phyloP scores from a whole-genome alignment of 441 rosid species.

The Metrosideros polymorpha region DNA sequence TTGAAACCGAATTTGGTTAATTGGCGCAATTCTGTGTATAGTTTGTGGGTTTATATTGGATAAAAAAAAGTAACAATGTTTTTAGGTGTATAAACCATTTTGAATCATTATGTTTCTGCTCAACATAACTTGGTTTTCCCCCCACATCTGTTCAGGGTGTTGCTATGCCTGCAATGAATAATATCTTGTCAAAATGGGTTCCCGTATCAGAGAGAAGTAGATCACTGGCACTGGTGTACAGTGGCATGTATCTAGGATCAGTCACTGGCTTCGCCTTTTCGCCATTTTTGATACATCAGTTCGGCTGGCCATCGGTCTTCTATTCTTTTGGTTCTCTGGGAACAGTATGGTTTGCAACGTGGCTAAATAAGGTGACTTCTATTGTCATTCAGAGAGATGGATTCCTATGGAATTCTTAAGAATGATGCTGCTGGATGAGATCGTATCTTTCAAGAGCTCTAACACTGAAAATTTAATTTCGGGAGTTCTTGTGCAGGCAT shows the following conservation, averaged over 20 bases:
- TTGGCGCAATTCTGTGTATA: not conserved
- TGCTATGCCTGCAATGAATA: constrained; percentile 99
- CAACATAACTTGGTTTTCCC: not conserved
- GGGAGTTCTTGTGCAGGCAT: constrained; percentile 31
- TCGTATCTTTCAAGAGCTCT: not conserved
- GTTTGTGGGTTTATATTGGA: not conserved
- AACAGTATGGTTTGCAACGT: constrained; percentile 65
- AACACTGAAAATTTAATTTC: not conserved
- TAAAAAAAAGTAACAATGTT: not conserved
- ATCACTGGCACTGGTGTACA: constrained; percentile 79
- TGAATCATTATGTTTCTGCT: not conserved
- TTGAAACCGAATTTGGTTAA: not conserved
- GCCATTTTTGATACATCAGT: constrained; percentile 77
- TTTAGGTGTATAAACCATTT: not conserved
- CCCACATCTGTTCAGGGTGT: constrained; percentile 52
- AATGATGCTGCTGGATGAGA: not conserved
- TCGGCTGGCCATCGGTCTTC: constrained; percentile 95
- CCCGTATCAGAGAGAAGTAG: constrained; percentile 92
- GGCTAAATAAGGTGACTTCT: constrained; percentile 64
- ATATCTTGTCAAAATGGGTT: constrained; percentile 86
- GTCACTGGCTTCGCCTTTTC: constrained; percentile 90
- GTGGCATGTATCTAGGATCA: constrained; percentile 94
- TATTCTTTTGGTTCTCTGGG: constrained; percentile 92
- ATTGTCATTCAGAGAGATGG: not conserved
- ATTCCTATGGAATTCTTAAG: not conserved